These are phyloP conservation scores for Parsonsia alboflavescens DNA, from an alignment of 257 asterid species.

Conservation along the genomic window DNA sequence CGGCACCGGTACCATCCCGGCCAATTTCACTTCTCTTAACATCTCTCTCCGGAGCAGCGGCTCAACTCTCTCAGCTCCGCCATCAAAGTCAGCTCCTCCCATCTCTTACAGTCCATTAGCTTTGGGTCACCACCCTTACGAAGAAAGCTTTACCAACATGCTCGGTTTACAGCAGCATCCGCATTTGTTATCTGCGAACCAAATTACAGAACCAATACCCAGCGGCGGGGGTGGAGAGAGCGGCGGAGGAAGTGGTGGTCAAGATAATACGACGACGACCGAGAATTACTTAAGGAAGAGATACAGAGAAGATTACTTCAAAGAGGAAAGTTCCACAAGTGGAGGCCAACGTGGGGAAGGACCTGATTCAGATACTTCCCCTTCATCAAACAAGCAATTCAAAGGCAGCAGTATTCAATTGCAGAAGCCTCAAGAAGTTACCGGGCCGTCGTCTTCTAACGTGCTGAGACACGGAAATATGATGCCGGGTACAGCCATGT, in stretches of 20 bases:
- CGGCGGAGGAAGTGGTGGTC: conserved; percentile 28
- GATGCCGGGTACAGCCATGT: conserved; percentile 51
- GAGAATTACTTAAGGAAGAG: conserved; percentile 63
- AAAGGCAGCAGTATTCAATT: conserved; percentile 24
- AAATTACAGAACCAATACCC: conserved; percentile 30
- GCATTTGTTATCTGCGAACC: conserved; percentile 36
- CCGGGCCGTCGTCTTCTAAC: conserved; percentile 32
- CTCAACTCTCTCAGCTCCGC: conserved; percentile 54
- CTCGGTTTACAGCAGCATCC: conserved; percentile 55
- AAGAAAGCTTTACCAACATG: conserved; percentile 60
- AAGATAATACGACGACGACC: conserved; percentile 20
- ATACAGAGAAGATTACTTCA: conserved; percentile 61
- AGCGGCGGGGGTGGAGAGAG: conserved; percentile 33
- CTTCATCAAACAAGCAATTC: conserved; percentile 39
- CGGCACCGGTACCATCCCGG: conserved; percentile 82
- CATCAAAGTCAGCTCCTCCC: conserved; percentile 29
- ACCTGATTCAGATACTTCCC: conserved; percentile 44
- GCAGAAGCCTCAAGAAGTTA: conserved; percentile 30
- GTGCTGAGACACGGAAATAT: conserved; percentile 36
- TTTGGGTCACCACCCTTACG: conserved; percentile 41
- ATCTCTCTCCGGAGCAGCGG: conserved; percentile 69
- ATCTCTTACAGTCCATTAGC: conserved; percentile 47
- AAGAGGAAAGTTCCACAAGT: conserved; percentile 40
- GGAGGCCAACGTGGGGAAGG: conserved; percentile 30
- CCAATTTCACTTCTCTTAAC: conserved; percentile 57